Base-by-base conservation (phyloP, 352 stramenopile species). In the Phytophthora constricta region DNA sequence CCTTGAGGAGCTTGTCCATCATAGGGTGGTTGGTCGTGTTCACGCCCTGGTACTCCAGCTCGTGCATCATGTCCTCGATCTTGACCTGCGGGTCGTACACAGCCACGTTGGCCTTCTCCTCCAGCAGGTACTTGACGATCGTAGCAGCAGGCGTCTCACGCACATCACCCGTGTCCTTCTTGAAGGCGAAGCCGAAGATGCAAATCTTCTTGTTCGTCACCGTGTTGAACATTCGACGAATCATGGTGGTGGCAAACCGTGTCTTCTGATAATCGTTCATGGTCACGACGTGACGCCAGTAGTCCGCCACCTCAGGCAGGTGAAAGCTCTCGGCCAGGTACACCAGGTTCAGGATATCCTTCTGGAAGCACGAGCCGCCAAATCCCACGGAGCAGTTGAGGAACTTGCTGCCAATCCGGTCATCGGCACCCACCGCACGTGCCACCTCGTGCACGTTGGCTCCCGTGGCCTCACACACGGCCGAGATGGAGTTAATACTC, bases 211-310 rank as follows among this genome's bases (percentile, higher is more conserved):
- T 99, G 70, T 98, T 98, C 25, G 97, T 99, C 27, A 99, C 96
- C 28, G 97, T 99, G 89, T 99, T 99, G 78, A 99, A 99, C 97
- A 99, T 99, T 41, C 84, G 84, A 13, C 84, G 77, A 47, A 99
- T 96, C 78, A 99, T 99, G 47, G 96, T 98, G 62, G 97, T 92
- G 5, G 95, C 97, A 74, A 99, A 99, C n/a, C 98, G 92, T 26
- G 92, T 92, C 91, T 99, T 99, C 81, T 99, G 98, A 82, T 98
- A 99, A 60, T 99, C 97, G 87, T 99, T 99, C 95, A 99, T 99
- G 22, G 87, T 82, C 54, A 99, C 97, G 17, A 99, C 98, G 65
- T 98, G 89, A 54, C 98, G 91, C 98, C 98, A 99, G 84, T 99
- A 99, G 28, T 98, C 96, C 22, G 98, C 98, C 56, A 99, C 98